These are phyloP conservation scores for Aspergillus fructus DNA, from an alignment of 2,329 filamentous ascomycete genomes.

Conservation along the genomic window DNA sequence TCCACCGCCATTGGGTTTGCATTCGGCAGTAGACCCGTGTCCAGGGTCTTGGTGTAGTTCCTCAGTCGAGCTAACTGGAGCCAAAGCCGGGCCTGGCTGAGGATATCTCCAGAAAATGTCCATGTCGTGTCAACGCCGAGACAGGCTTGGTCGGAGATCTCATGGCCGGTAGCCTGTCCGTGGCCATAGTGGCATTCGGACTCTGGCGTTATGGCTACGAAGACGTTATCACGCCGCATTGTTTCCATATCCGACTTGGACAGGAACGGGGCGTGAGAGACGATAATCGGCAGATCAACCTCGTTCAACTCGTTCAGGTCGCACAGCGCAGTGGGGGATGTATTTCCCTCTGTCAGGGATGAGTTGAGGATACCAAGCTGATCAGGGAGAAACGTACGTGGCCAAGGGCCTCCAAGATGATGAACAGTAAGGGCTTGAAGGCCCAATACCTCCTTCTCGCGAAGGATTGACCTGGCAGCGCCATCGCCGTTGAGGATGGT, in stretches of 20 bases:
- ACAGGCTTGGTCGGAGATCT: constrained; percentile 51
- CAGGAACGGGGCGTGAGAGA: constrained; percentile 51
- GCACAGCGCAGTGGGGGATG: not conserved
- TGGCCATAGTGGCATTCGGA: constrained; percentile 62
- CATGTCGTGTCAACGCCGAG: constrained; percentile 58
- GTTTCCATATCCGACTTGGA: constrained; percentile 41
- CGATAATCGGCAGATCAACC: constrained; percentile 6
- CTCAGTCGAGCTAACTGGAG: not conserved
- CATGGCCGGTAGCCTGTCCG: constrained; percentile 44
- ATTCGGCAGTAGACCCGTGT: not conserved
- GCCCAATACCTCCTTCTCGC: not conserved
- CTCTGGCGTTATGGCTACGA: constrained; percentile 59
- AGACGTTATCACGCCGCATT: constrained; percentile 52
- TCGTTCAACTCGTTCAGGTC: not conserved
- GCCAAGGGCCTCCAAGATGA: constrained; percentile 1
- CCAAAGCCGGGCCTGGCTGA: constrained; percentile 57
- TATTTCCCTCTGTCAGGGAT: not conserved
- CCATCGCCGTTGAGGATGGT: not conserved
- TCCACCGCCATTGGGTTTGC: constrained; percentile 8
- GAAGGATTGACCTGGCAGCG: not conserved
- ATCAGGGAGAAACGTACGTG: not conserved
- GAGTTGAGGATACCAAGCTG: not conserved
- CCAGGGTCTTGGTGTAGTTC: not conserved
- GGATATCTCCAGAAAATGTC: constrained; percentile 52
- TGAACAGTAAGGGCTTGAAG: not conserved